These are phyloP conservation scores for Handroanthus guayacan DNA, from an alignment of 257 asterid genomes.

Conservation along the genomic window DNA sequence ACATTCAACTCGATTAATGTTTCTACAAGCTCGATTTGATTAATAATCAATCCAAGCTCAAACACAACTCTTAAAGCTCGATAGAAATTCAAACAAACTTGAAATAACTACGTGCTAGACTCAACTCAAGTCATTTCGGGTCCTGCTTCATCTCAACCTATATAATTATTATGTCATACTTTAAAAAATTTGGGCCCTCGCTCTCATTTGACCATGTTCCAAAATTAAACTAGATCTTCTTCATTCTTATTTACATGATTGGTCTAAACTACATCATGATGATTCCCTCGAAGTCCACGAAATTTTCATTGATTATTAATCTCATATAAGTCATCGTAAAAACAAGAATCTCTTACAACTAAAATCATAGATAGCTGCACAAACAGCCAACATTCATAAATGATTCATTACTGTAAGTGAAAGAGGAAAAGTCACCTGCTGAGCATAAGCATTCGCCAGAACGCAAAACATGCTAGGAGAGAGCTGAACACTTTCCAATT, in stretches of 20 bases:
- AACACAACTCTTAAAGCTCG: too few species aligned
- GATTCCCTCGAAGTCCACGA: not conserved
- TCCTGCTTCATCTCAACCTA: not conserved
- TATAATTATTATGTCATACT: not conserved
- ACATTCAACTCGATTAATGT: too few species aligned
- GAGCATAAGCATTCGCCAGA: conserved; percentile 93
- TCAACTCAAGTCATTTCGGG: too few species aligned
- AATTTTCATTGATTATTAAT: not conserved
- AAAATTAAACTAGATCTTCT: not conserved
- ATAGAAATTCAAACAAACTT: too few species aligned
- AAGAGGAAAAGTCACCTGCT: conserved; percentile 59
- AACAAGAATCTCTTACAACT: not conserved
- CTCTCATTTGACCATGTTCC: not conserved
- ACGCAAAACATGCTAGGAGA: conserved; percentile 76
- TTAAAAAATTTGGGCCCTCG: not conserved
- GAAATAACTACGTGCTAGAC: too few species aligned
- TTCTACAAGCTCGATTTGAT: too few species aligned
- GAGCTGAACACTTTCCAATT: conserved; percentile 71
- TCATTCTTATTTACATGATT: conserved; percentile 7
- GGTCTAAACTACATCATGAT: conserved; percentile 16
- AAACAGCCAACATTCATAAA: not conserved
- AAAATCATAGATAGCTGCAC: conserved; percentile 3
- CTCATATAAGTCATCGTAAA: not conserved
- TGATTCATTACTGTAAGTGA: not conserved
- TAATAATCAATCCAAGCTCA: too few species aligned